Evolutionary conservation across 345 rosid genomes (phyloP), one percentile per base, ranked within the genome.

Genomic region (Brassica rapa): DNA sequence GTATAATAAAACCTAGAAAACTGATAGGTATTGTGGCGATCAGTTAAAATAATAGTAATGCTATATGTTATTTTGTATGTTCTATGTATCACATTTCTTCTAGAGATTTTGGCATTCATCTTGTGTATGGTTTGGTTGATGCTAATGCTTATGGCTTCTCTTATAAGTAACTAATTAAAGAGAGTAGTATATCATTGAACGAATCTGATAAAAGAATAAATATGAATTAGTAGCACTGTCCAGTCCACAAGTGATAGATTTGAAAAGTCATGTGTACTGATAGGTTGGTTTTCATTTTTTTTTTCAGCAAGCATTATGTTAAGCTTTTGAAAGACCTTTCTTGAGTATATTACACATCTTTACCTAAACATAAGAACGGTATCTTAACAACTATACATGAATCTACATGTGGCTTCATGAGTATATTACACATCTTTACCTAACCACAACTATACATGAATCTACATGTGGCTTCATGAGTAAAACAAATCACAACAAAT

Each of bases 1-100:
- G 55, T 61, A 19, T 39, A 61, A 75, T 75, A 30, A 76, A 76
- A 19, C 24, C 71, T 23, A 27, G n/a, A 6, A 39, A 41, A 67
- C 67, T 66, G 10, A 57, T 35, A 59, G 0, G 72, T 27, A 49
- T 32, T 62, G 59, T 75, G 72, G 66, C 6, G 51, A 65, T n/a
- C 8, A 46, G 9, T 59, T n/a, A 67, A 23, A 67, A 29, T 0
- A 37, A 66, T 32, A 43, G 24, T 8, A 30, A 32, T 49, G 39
- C 35, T 5, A 6, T 77, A 2, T 35, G 43, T 68, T 66, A 16
- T 12, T 7, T 6, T 60, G 68, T 68, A 49, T 23, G 39, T 41
- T 25, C 29, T 25, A 25, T 67, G 66, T 37, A 7, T 57, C 57
- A 35, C 55, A 6, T 7, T 35, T 7, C 25, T 30, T 30, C 3